Conservation (phyloP, 495 filamentous ascomycete species). For the Amorphotheca resinae region DNA sequence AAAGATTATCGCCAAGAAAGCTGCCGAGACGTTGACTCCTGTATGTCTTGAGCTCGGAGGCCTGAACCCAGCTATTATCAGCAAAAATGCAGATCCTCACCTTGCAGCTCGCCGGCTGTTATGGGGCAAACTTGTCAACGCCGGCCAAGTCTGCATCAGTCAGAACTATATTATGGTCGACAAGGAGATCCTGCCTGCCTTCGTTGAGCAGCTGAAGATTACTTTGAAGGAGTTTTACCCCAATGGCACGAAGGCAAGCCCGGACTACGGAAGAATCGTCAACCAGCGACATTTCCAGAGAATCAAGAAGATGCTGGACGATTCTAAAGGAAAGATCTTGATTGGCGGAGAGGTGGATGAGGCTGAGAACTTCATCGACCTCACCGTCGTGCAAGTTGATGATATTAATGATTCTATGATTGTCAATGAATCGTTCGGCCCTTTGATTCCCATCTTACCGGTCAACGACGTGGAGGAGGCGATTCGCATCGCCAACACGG, state of each 20-base stretch:
- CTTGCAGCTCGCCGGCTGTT: constrained; percentile 75
- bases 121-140: constrained; percentile 78
- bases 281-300: constrained; percentile 66
- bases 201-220: constrained; percentile 62
- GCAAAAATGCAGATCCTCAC: constrained; percentile 62
- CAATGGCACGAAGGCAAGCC: constrained; percentile 58
- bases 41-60: constrained; percentile 84
- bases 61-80: constrained; percentile 79
- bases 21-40: constrained; percentile 82
- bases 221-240: constrained; percentile 74
- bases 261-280: constrained; percentile 68
- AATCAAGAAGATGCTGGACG: constrained; percentile 80
- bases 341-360: constrained; percentile 76
- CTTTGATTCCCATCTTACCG: constrained; percentile 67
- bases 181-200: constrained; percentile 51
- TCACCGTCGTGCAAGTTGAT: constrained; percentile 69
- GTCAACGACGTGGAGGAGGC: constrained; percentile 69
- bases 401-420: constrained; percentile 66
- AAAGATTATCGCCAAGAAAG: constrained; percentile 80
- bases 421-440: constrained; percentile 77
- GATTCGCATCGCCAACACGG: constrained; percentile 58
- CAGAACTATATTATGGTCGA: constrained; percentile 87
- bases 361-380: constrained; percentile 66
- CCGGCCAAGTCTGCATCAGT: constrained; percentile 78
- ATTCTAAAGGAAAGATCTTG: constrained; percentile 69